phyloP scores from a whole-genome alignment of 2,329 filamentous ascomycete species.

The Curvularia eragrostidis region DNA sequence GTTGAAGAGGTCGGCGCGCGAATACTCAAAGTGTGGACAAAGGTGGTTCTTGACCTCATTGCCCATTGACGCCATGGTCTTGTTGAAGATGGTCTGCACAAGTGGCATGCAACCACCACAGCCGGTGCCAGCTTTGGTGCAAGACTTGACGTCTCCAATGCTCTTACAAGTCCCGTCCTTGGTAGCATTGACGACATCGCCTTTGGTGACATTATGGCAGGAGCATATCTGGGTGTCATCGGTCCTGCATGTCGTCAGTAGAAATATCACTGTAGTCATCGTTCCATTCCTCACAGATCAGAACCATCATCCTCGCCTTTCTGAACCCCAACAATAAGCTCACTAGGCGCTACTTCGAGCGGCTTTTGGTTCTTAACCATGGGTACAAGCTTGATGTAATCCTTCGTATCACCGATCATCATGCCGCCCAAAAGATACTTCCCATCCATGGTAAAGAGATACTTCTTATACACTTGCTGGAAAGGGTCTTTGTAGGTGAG shows the following conservation, averaged over 20 bases:
- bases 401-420: constrained; percentile 93
- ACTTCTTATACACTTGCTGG: constrained; percentile 89
- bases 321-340: constrained; percentile 81
- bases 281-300: constrained; percentile 63
- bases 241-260: constrained; percentile 50
- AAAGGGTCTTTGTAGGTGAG: constrained; percentile 91
- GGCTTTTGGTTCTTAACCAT: constrained; percentile 84
- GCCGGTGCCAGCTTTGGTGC: constrained; percentile 89
- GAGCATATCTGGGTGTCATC: constrained; percentile 91
- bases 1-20: constrained; percentile 87
- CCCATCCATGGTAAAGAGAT: constrained; percentile 86
- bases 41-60: constrained; percentile 86
- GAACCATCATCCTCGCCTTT: constrained; percentile 77
- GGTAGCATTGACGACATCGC: constrained; percentile 73
- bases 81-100: constrained; percentile 88
- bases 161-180: constrained; percentile 83
- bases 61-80: constrained; percentile 83
- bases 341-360: constrained; percentile 77
- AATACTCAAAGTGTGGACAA: constrained; percentile 83
- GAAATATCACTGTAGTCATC: constrained; percentile 19
- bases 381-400: constrained; percentile 87
- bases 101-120: constrained; percentile 91
- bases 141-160: constrained; percentile 82
- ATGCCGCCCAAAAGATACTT: constrained; percentile 93
- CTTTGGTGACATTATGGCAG: constrained; percentile 91